Evolutionary conservation across 805 yeast genomes (phyloP).

Genomic region (Saturnispora ahearnii): DNA sequence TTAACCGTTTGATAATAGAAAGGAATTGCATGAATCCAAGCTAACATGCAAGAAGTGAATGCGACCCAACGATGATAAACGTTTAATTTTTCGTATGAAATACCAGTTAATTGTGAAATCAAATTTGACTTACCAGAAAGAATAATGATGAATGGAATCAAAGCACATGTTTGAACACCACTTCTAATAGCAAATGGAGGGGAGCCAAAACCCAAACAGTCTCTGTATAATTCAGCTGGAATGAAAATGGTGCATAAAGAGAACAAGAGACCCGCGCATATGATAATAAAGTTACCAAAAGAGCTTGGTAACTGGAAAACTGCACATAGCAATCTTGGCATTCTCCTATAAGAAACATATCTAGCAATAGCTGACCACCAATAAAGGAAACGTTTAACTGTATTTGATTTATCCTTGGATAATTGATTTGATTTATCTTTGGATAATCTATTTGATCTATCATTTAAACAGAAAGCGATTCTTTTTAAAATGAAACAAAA

Average conservation of each 20-base stretch:
- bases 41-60: conserved; percentile 33
- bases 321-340: conserved; percentile 27
- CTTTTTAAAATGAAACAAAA: conserved; percentile 28
- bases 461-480: conserved; percentile 15
- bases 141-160: conserved; percentile 41
- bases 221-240: conserved; percentile 45
- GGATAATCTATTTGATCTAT: conserved; percentile 8
- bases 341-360: conserved; percentile 25
- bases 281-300: conserved; percentile 27
- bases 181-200: conserved; percentile 51
- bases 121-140: conserved; percentile 46
- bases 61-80: conserved; percentile 42
- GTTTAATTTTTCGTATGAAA: conserved; percentile 47
- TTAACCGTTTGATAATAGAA: conserved; percentile 34
- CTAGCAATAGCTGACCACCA: conserved; percentile 26
- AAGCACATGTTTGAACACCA: conserved; percentile 41
- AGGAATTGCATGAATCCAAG: conserved; percentile 43
- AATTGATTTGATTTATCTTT: conserved; percentile 11
- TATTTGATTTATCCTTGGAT: conserved; percentile 4
- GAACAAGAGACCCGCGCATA: conserved; percentile 30
- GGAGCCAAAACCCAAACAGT: conserved; percentile 46
- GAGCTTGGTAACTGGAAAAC: conserved; percentile 32
- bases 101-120: conserved; percentile 41
- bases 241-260: conserved; percentile 26
- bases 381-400: conserved; percentile 8